Conservation (phyloP, 805 yeast genomes). For the Candida insectorum region DNA sequence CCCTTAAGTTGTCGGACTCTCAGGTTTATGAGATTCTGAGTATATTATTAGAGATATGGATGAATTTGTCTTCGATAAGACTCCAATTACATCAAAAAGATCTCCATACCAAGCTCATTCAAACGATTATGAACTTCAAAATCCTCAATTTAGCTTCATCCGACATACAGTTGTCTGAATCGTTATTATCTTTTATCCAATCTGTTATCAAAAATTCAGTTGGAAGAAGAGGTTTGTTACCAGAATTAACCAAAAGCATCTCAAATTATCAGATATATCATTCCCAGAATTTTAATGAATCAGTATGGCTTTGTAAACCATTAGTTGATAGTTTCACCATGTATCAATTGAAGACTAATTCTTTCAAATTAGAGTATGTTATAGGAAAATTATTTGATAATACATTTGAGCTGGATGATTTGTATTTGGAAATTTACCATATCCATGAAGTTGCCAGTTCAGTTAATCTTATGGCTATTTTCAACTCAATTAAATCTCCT, state of each 20-base stretch:
- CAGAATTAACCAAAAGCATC: constrained; percentile 50
- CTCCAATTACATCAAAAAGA: constrained; percentile 62
- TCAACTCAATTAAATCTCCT: constrained; percentile 29
- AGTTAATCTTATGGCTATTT: constrained; percentile 46
- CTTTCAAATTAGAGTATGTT: constrained; percentile 58
- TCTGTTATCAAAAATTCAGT: constrained; percentile 47
- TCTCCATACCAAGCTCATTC: constrained; percentile 57
- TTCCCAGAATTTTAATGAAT: constrained; percentile 31
- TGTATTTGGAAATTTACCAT: constrained; percentile 54
- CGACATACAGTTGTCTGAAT: constrained; percentile 21
- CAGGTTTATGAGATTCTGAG: constrained; percentile 19
- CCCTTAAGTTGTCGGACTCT: constrained; percentile 7
- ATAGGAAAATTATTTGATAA: constrained; percentile 52
- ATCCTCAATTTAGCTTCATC: constrained; percentile 37
- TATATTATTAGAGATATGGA: constrained; percentile 52
- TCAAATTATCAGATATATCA: constrained; percentile 39
- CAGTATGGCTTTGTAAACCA: constrained; percentile 50
- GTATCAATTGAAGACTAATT: constrained; percentile 52
- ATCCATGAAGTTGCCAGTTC: constrained; percentile 53
- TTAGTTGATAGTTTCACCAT: constrained; percentile 45
- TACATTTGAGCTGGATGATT: constrained; percentile 20
- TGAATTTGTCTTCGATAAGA: constrained; percentile 52
- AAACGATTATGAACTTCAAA: constrained; percentile 41
- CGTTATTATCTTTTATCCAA: constrained; percentile 31
- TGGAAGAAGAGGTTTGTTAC: constrained; percentile 68